Conservation (phyloP, 805 yeast species). For the Jamesozyma lodderae region DNA sequence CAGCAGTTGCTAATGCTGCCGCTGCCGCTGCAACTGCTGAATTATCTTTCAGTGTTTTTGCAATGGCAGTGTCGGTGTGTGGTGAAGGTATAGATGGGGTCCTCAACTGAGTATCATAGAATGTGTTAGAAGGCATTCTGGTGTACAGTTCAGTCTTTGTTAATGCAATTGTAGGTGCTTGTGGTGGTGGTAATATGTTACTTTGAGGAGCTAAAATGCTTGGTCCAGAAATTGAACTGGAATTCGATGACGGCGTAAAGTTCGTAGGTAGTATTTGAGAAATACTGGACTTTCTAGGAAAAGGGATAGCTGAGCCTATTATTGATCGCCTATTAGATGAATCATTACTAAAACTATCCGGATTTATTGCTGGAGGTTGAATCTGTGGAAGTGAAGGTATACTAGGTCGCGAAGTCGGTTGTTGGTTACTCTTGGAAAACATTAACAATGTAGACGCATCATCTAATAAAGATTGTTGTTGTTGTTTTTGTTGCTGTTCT, state of each 20-base stretch:
- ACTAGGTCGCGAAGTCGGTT: not conserved
- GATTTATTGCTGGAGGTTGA: not conserved
- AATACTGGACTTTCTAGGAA: not conserved
- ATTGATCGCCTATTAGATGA: too few relatives aligned
- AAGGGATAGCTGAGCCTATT: too few relatives aligned
- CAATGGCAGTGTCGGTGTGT: not conserved
- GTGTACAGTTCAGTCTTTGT: not conserved
- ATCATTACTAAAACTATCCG: not conserved
- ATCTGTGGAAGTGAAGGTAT: not conserved
- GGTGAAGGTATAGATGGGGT: not conserved
- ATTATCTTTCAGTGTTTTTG: not conserved
- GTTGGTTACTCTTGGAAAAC: slow-evolving; percentile 48
- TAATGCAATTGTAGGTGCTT: not conserved
- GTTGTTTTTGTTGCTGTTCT: not conserved
- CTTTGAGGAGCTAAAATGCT: not conserved
- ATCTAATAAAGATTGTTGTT: slow-evolving; percentile 34
- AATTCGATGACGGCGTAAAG: not conserved
- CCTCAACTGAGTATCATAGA: not conserved
- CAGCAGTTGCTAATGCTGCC: slow-evolving; percentile 76
- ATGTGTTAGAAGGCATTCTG: not conserved
- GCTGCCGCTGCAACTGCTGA: slow-evolving; percentile 47
- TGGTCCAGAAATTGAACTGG: not conserved
- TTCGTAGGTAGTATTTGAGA: not conserved
- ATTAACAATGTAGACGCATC: slow-evolving; percentile 54
- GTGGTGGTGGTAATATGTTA: too few relatives aligned